These are phyloP conservation scores for Malus sylvestris DNA, from an alignment of 306 rosid species.

Conservation along the genomic window DNA sequence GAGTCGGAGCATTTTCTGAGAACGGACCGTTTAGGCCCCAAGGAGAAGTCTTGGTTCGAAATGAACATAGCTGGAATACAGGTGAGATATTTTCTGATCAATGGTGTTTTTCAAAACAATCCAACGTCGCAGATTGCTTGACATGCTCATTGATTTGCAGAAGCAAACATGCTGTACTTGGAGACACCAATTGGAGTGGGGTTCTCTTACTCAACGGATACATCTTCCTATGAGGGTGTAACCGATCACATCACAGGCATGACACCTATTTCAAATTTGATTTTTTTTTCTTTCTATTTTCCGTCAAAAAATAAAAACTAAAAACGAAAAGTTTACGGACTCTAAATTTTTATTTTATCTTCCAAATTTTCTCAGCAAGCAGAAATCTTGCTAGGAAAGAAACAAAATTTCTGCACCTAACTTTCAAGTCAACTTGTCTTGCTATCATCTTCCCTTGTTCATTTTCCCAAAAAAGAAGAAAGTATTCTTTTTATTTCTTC, in stretches of 20 bases:
- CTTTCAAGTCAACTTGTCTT: slow-evolving; percentile 32
- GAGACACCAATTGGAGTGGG: slow-evolving; percentile 60
- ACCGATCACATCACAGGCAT: slow-evolving; percentile 46
- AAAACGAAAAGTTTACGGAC: fast-evolving
- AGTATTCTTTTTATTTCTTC: slow-evolving; percentile 1
- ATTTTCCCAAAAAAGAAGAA: not conserved
- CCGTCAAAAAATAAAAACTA: too few relatives aligned
- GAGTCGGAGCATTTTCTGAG: slow-evolving; percentile 58
- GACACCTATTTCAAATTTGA: not conserved
- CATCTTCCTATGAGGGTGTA: slow-evolving; percentile 40
- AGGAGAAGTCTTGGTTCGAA: slow-evolving; percentile 33
- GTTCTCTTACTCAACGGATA: slow-evolving; percentile 42
- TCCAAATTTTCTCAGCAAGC: not conserved
- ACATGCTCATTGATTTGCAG: slow-evolving; percentile 20
- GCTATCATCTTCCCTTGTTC: not conserved
- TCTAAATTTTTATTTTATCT: not conserved
- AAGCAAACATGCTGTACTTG: slow-evolving; percentile 55
- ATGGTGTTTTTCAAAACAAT: not conserved
- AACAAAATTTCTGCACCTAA: slow-evolving; percentile 13
- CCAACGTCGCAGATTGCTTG: not conserved
- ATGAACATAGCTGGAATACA: slow-evolving; percentile 49
- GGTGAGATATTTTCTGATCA: slow-evolving; percentile 9
- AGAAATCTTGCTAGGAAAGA: slow-evolving; percentile 11
- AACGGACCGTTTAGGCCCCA: slow-evolving; percentile 55
- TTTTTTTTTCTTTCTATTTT: not conserved